A percentile compares a stretch with the other conserved stretches of the same genome.
phyloP scores from a whole-genome alignment of 2,329 filamentous ascomycete genomes.

The Cladosporium austrohemisphaericum region DNA sequence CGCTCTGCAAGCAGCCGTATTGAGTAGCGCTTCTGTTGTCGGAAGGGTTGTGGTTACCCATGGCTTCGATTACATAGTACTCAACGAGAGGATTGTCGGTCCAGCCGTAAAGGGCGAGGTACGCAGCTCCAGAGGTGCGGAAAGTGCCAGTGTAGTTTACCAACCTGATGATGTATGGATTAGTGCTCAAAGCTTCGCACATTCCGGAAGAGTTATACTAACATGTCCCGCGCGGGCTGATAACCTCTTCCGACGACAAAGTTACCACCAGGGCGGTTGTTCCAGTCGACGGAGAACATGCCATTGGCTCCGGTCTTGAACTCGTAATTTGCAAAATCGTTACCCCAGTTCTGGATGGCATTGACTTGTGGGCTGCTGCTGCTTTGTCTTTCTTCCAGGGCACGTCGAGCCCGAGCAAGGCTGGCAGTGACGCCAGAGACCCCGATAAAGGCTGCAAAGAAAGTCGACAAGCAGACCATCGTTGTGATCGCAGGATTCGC shows the following conservation, averaged over 20 bases:
- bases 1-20: slow-evolving; percentile 6
- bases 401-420: neutral
- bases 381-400: slow-evolving; percentile 2
- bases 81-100: slow-evolving; percentile 51
- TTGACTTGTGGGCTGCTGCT: slow-evolving; percentile 5
- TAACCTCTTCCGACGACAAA: slow-evolving; percentile 2
- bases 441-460: neutral
- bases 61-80: slow-evolving; percentile 43
- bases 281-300: slow-evolving; percentile 5
- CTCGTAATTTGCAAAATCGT: neutral
- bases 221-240: slow-evolving; percentile 3
- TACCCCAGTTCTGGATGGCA: slow-evolving; percentile 3
- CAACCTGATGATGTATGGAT: slow-evolving; percentile 6
- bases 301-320: slow-evolving; percentile 10
- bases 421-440: slow-evolving; percentile 2
- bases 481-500: too few species aligned
- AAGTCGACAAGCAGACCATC: neutral
- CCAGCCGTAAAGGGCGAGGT: slow-evolving; percentile 59
- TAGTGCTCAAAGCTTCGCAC: neutral
- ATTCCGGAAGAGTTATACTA: neutral
- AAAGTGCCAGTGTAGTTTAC: slow-evolving; percentile 22
- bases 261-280: slow-evolving; percentile 4
- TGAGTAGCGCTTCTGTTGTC: slow-evolving; percentile 8
- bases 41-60: slow-evolving; percentile 8
- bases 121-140: slow-evolving; percentile 30